A percentile compares a stretch with the other conserved stretches of the same genome.
phyloP scores from a whole-genome alignment of 495 filamentous ascomycete genomes.

The Massariosphaeria phaeospora region DNA sequence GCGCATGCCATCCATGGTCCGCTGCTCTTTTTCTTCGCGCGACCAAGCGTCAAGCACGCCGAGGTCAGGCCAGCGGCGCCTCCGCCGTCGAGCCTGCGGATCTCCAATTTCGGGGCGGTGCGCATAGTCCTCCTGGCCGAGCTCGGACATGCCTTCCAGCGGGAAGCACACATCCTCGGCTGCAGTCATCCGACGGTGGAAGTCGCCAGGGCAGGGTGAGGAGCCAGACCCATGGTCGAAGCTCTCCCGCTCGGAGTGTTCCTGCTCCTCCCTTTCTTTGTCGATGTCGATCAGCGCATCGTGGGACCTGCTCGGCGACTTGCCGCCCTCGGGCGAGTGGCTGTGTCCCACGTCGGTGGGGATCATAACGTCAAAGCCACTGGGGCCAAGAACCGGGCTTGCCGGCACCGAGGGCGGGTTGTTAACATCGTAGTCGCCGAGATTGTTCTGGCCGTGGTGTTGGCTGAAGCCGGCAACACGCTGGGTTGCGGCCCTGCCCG shows the following conservation, averaged over 20 bases:
- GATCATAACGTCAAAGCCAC: constrained; percentile 69
- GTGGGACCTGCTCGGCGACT: constrained; percentile 35
- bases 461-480: constrained; percentile 16
- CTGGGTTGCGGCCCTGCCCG: constrained; percentile 4
- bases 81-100: constrained; percentile 40
- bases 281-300: constrained; percentile 61
- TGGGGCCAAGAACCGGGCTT: constrained; percentile 57
- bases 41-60: constrained; percentile 85
- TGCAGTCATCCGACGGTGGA: constrained; percentile 52
- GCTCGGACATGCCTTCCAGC: constrained; percentile 66
- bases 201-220: constrained; percentile 41
- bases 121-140: constrained; percentile 68
- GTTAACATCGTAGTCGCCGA: constrained; percentile 72
- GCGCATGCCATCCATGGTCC: constrained; percentile 71
- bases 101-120: constrained; percentile 42
- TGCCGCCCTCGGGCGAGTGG: constrained; percentile 40
- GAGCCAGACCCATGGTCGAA: constrained; percentile 41
- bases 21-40: constrained; percentile 80
- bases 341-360: constrained; percentile 50
- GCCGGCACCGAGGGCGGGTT: constrained; percentile 92
- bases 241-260: background rate
- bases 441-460: constrained; percentile 14
- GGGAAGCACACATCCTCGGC: constrained; percentile 95
- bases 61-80: constrained; percentile 64
- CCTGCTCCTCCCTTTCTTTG: constrained; percentile 35